Percentiles rank a stretch among this genome's conserved stretches.
phyloP scores from a whole-genome alignment of 1,284 basidiomycete genomes.

The Boletus semigastroideus region DNA sequence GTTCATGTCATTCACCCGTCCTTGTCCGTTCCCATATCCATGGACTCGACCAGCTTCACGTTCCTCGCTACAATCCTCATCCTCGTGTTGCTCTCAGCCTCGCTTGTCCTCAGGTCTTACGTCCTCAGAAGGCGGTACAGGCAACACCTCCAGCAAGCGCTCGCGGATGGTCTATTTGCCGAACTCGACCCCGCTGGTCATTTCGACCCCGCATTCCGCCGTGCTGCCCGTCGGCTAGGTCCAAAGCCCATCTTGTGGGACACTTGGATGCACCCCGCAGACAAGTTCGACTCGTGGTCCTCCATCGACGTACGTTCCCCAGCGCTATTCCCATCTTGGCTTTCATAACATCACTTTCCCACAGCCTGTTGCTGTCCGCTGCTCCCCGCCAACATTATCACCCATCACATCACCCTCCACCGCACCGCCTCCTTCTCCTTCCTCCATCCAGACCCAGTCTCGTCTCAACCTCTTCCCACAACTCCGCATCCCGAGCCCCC shows the following conservation, averaged over 20 bases:
- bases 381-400: neutral
- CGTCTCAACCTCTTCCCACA: constrained; percentile 10
- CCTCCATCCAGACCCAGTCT: neutral
- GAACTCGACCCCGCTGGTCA: constrained; percentile 14
- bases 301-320: constrained; percentile 15
- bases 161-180: constrained; percentile 46
- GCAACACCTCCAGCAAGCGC: constrained; percentile 47
- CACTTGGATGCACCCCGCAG: constrained; percentile 5
- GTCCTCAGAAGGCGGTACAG: constrained; percentile 60
- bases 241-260: constrained; percentile 23
- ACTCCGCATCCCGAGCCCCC: constrained; percentile 4
- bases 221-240: constrained; percentile 3
- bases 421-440: neutral
- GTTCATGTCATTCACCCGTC: neutral
- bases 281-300: constrained; percentile 9
- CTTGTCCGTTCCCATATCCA: constrained; percentile 9
- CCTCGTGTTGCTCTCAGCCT: constrained; percentile 60
- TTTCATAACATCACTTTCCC: neutral
- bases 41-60: constrained; percentile 50
- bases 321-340: neutral
- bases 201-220: constrained; percentile 9
- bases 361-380: constrained; percentile 22
- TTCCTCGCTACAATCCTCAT: constrained; percentile 70
- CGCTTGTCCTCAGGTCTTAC: constrained; percentile 63
- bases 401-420: neutral